Conservation (phyloP, 306 rosid species). For the Prunus mume region DNA sequence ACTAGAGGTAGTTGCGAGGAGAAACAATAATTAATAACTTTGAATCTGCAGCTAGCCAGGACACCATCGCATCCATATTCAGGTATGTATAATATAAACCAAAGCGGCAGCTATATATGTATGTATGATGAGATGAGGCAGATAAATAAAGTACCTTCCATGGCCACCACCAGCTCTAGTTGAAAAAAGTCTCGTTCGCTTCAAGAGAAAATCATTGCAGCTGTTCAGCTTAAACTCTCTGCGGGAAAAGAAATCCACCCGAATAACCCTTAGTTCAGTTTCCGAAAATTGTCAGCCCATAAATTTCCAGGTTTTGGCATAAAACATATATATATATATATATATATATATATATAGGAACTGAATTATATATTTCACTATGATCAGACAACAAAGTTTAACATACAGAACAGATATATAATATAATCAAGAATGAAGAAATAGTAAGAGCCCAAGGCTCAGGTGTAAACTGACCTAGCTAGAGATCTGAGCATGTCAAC, state of each 20-base stretch:
- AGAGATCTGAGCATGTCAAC: slow-evolving; percentile 50
- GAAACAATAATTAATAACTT: neutral
- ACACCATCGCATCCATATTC: neutral
- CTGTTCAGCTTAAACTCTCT: slow-evolving; percentile 8
- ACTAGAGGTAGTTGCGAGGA: neutral
- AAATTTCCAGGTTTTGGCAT: neutral
- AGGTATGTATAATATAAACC: no score
- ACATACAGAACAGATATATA: no score
- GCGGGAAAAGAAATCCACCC: neutral
- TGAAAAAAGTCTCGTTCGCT: slow-evolving; percentile 37
- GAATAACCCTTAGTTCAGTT: neutral
- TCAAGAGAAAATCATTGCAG: slow-evolving; percentile 31
- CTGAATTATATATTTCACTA: no score
- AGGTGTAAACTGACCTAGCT: slow-evolving; percentile 42
- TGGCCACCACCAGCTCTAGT: slow-evolving; percentile 39
- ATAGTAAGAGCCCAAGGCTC: no score
- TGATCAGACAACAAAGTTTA: no score
- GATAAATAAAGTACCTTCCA: slow-evolving; percentile 43
- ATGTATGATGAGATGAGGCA: neutral
- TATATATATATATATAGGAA: no score
- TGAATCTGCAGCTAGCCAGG: neutral
- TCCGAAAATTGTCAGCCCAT: neutral
- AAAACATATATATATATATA: neutral
- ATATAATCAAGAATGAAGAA: no score
- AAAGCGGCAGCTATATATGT: neutral